Evolutionary conservation across 2,329 filamentous ascomycete genomes (phyloP), one percentile per base, ranked within the genome.

Genomic region (Cladobotryum protrusum): DNA sequence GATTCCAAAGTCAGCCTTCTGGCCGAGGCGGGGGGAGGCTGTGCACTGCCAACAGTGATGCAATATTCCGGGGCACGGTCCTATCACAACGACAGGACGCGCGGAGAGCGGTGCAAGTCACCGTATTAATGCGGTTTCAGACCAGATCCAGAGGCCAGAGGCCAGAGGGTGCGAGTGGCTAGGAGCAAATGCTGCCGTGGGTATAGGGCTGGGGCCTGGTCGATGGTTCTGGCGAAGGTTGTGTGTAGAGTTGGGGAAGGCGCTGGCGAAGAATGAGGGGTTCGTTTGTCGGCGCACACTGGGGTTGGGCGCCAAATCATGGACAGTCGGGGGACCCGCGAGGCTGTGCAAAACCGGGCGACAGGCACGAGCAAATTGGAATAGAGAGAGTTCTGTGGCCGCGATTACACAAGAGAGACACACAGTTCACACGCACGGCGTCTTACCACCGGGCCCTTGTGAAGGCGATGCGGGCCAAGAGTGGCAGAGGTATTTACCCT

Each of bases 1-100:
- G 70, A 71, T 63, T 53, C 54, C 58, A 61, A 59, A 72, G 67
- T 73, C 70, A 72, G 71, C 71, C 71, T 72, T 67, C 64, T 59
- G 63, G 65, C 65, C 61, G 65, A 65, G 59, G 68, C 69, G 67
- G 67, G 71, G 67, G 71, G 54, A 53, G 58, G 59, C 57, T 59
- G 58, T 61, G 59, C 56, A 58, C 49, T 41, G 47, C 48, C 51
- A 50, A 47, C 48, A 48, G 53, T 53, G 55, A 58, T 58, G 54
- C 55, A 53, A 56, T 49, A 50, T 50, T 45, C 50, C 53, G 54
- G 54, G 52, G 48, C 34, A 49, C 50, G 52, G 41, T 39, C 53
- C 51, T 53, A 53, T 53, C 51, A 53, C 50, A 51, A 29, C 20
- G 29, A 19, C 20, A 42, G 44, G 47, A 52, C 52, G 52, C 52